phyloP scores from a whole-genome alignment of 805 yeast genomes.

The Komagataella populi region DNA sequence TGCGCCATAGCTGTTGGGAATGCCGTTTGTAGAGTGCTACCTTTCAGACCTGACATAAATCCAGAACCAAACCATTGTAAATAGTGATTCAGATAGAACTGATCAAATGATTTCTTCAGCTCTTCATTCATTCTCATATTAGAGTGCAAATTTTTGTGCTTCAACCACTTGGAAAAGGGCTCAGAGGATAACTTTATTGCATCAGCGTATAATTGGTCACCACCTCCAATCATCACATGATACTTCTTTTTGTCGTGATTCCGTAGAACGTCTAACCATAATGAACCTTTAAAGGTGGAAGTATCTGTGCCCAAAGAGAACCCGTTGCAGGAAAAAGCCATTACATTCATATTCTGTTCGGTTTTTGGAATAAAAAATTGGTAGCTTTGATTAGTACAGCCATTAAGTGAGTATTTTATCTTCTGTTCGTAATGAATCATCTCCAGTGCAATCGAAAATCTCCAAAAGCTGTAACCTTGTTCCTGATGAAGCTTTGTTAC shows the following conservation, averaged over 20 bases:
- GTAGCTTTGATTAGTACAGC: conserved; percentile 22
- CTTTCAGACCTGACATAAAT: conserved; percentile 59
- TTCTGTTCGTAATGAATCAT: conserved; percentile 40
- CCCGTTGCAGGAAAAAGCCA: conserved; percentile 86
- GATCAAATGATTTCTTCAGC: conserved; percentile 39
- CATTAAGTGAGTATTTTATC: conserved; percentile 49
- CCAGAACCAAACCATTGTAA: conserved; percentile 87
- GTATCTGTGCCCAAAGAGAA: conserved; percentile 69
- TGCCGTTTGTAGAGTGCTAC: conserved; percentile 51
- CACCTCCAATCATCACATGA: conserved; percentile 96
- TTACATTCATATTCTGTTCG: conserved; percentile 60
- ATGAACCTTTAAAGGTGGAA: conserved; percentile 47
- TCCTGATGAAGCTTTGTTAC: conserved; percentile 28
- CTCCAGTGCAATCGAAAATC: conserved; percentile 43
- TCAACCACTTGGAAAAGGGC: conserved; percentile 48
- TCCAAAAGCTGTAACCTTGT: conserved; percentile 42
- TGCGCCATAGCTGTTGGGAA: conserved; percentile 68
- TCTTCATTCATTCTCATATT: conserved; percentile 27
- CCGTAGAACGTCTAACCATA: conserved; percentile 78
- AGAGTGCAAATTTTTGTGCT: conserved; percentile 33
- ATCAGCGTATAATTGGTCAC: conserved; percentile 91
- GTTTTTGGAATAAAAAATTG: conserved; percentile 59
- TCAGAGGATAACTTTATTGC: conserved; percentile 49
- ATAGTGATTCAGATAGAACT: conserved; percentile 63
- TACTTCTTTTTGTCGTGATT: conserved; percentile 49